These are phyloP conservation scores for Limnomonas spitsbergensis DNA, from an alignment of 139 green algal genomes.

Conservation along the genomic window DNA sequence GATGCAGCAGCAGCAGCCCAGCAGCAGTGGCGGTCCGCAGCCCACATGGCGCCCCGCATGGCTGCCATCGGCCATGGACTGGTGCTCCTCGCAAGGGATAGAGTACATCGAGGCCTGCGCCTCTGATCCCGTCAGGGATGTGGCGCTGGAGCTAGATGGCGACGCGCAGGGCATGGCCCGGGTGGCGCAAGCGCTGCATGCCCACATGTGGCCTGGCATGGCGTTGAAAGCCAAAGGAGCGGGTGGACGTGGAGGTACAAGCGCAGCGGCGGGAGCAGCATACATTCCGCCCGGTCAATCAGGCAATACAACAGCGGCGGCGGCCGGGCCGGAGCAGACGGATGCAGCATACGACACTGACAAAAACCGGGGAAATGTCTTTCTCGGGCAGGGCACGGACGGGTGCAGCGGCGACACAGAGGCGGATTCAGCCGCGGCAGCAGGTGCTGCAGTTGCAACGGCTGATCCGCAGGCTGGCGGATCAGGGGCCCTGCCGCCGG, in stretches of 20 bases:
- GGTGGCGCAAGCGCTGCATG: conserved; percentile 53
- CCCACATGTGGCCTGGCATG: conserved; percentile 57
- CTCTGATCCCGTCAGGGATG: not conserved
- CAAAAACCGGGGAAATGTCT: no score
- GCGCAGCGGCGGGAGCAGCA: not conserved
- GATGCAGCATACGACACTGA: no score
- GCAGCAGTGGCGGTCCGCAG: not conserved
- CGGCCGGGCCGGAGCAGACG: no score
- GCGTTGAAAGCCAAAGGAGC: conserved; percentile 23
- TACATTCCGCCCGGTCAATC: no score
- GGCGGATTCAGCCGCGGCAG: no score
- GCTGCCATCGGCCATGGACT: conserved; percentile 22
- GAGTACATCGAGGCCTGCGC: conserved; percentile 33
- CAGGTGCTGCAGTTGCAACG: no score
- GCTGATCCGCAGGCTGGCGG: no score
- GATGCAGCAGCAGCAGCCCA: not conserved
- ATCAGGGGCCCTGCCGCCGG: no score
- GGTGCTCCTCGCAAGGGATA: conserved; percentile 23
- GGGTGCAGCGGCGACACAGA: no score
- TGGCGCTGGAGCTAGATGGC: conserved; percentile 19
- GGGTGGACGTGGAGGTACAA: not conserved
- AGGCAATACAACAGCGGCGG: no score
- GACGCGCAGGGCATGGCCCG: conserved; percentile 41
- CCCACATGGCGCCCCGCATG: not conserved
- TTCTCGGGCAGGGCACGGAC: no score